Percentiles rank a stretch among this genome's conserved stretches.
phyloP scores from a whole-genome alignment of 441 rosid species.

The Francoa sonchifolia region DNA sequence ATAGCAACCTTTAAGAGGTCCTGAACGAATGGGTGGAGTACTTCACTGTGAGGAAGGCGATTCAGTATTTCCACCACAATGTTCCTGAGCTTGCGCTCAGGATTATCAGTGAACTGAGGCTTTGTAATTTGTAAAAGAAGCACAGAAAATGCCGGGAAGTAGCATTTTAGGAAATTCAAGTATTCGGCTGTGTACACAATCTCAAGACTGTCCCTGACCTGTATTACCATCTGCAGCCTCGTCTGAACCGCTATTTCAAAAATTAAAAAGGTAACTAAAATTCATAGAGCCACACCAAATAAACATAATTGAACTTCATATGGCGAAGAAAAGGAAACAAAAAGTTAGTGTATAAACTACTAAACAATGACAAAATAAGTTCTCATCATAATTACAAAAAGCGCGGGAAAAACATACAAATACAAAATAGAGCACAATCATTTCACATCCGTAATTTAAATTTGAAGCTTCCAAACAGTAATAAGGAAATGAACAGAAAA shows the following conservation, averaged over 20 bases:
- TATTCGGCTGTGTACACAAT: constrained; percentile 92
- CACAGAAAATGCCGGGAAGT: constrained; percentile 73
- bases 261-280: constrained; percentile 6
- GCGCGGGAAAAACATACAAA: too few relatives aligned
- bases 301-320: constrained; percentile 1
- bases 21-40: constrained; percentile 96
- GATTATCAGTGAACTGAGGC: constrained; percentile 73
- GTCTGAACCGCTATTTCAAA: constrained; percentile 51
- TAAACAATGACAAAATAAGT: too few relatives aligned
- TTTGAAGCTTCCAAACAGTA: too few relatives aligned
- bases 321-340: neutral
- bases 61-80: constrained; percentile 83
- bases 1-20: constrained; percentile 93
- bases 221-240: constrained; percentile 88
- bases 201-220: constrained; percentile 91
- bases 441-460: too few relatives aligned
- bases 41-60: constrained; percentile 95
- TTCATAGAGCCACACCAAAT: too few relatives aligned
- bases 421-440: too few relatives aligned
- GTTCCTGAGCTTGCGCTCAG: constrained; percentile 86
- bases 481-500: too few relatives aligned
- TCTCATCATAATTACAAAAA: too few relatives aligned
- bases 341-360: neutral
- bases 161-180: constrained; percentile 81
- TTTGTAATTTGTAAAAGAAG: constrained; percentile 74